Percentiles rank a stretch among this genome's conserved stretches.
These are phyloP conservation scores for Cercospora janseana DNA, from an alignment of 2,329 filamentous ascomycete genomes.

Conservation along the genomic window DNA sequence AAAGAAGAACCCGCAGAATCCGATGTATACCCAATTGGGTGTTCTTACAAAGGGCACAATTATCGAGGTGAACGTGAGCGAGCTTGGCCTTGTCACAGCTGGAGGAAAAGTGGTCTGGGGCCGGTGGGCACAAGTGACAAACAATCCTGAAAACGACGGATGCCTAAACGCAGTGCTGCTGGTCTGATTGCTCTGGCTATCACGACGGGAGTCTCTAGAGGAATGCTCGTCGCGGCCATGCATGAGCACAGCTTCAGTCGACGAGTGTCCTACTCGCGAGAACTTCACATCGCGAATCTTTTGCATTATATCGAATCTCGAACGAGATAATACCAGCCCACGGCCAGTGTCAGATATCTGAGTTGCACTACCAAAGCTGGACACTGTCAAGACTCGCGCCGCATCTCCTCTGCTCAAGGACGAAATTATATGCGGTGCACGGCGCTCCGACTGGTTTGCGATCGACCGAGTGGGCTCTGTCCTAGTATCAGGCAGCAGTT, in stretches of 20 bases:
- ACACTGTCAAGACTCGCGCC: too few species aligned
- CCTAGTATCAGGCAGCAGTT: neutral
- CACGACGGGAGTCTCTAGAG: too few species aligned
- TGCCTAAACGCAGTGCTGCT: conserved; percentile 46
- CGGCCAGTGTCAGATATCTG: too few species aligned
- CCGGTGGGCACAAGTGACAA: conserved; percentile 71
- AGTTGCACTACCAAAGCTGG: too few species aligned
- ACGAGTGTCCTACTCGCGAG: too few species aligned
- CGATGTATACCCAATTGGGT: conserved; percentile 87
- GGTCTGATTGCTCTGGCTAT: too few species aligned
- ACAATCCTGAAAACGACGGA: conserved; percentile 61
- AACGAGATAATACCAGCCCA: too few species aligned
- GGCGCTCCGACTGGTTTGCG: conserved; percentile 5
- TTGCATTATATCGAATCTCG: neutral
- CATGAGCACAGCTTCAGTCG: too few species aligned
- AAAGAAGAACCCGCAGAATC: conserved; percentile 85
- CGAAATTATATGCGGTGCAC: neutral
- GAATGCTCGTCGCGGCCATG: too few species aligned
- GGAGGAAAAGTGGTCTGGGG: conserved; percentile 94
- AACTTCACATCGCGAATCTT: neutral
- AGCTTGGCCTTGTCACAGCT: conserved; percentile 86
- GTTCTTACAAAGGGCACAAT: conserved; percentile 82
- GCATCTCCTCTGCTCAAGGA: conserved; percentile 10
- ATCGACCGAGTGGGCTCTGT: neutral
- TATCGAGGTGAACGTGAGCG: conserved; percentile 89